These are phyloP conservation scores for Aspergillus ibericus DNA, from an alignment of 2,329 filamentous ascomycete genomes.

Conservation along the genomic window DNA sequence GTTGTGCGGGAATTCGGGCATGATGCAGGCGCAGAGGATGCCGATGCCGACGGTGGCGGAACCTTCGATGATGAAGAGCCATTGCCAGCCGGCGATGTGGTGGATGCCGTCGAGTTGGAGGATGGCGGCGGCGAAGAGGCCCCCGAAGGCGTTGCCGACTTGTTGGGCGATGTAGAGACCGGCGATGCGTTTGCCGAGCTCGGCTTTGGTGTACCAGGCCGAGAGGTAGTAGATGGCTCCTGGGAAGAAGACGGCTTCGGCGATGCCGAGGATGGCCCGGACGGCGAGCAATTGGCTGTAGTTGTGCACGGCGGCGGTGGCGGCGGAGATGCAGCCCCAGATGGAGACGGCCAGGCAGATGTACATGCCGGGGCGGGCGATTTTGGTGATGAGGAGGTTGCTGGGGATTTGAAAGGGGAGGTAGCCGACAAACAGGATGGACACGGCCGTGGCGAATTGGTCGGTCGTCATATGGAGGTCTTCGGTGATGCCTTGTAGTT, in stretches of 20 bases:
- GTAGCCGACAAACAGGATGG: constrained; percentile 30
- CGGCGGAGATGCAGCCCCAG: constrained; percentile 62
- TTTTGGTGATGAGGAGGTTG: constrained; percentile 54
- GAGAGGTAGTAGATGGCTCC: constrained; percentile 44
- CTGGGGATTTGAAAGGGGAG: constrained; percentile 44
- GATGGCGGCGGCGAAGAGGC: constrained; percentile 29
- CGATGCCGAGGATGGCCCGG: constrained; percentile 62
- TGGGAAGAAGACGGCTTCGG: constrained; percentile 62
- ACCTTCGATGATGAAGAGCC: constrained; percentile 34
- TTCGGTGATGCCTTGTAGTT: constrained; percentile 43
- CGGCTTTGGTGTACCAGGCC: constrained; percentile 43
- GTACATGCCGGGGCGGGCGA: constrained; percentile 53
- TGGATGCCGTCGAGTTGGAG: constrained; percentile 24
- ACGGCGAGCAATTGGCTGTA: constrained; percentile 57
- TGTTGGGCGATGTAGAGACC: constrained; percentile 31
- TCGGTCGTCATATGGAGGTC: constrained; percentile 40
- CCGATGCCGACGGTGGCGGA: constrained; percentile 29
- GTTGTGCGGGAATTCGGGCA: constrained; percentile 46
- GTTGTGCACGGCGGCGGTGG: constrained; percentile 54
- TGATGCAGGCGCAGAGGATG: constrained; percentile 34
- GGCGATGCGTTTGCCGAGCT: constrained; percentile 32
- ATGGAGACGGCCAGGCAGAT: constrained; percentile 56
- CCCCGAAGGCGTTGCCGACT: constrained; percentile 29
- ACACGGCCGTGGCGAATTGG: constrained; percentile 35
- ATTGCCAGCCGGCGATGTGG: constrained; percentile 26